These are phyloP conservation scores for Colletotrichum sp. DNA, from an alignment of 2,329 filamentous ascomycete genomes.

Conservation along the genomic window DNA sequence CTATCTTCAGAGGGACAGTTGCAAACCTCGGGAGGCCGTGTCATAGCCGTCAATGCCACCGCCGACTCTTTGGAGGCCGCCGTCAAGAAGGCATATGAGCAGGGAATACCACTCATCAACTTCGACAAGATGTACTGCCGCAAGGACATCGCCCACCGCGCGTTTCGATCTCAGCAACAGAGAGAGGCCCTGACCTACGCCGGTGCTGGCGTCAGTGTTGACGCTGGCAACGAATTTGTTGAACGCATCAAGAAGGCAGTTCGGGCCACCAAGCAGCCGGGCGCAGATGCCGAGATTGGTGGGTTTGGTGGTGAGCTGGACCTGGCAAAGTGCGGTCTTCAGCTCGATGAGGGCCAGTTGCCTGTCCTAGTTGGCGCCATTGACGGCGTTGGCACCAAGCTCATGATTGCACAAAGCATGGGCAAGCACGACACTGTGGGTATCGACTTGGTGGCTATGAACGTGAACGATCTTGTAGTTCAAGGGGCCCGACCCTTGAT, in stretches of 20 bases:
- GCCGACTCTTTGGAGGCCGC: conserved; percentile 73
- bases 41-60: conserved; percentile 82
- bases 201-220: conserved; percentile 90
- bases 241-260: conserved; percentile 90
- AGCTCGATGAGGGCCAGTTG: conserved; percentile 49
- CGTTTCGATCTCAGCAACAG: conserved; percentile 54
- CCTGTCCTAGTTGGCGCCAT: conserved; percentile 93
- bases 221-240: conserved; percentile 91
- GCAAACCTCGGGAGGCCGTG: conserved; percentile 78
- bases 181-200: conserved; percentile 82
- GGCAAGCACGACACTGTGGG: conserved; percentile 93
- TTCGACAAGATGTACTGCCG: conserved; percentile 87
- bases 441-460: conserved; percentile 98
- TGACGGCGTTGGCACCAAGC: conserved; percentile 95
- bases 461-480: conserved; percentile 96
- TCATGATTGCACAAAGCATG: conserved; percentile 92
- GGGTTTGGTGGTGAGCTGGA: conserved; percentile 93
- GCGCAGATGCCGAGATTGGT: conserved; percentile 91
- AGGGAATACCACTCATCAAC: conserved; percentile 70
- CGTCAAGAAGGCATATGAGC: conserved; percentile 78
- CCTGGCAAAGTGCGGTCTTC: conserved; percentile 66
- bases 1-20: conserved; percentile 60
- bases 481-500: conserved; percentile 94
- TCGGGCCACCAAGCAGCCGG: conserved; percentile 81
- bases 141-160: conserved; percentile 84